A percentile compares a stretch with the other conserved stretches of the same genome.
These are phyloP conservation scores for Neonectria punicea DNA, from an alignment of 2,329 filamentous ascomycete genomes.

Conservation along the genomic window DNA sequence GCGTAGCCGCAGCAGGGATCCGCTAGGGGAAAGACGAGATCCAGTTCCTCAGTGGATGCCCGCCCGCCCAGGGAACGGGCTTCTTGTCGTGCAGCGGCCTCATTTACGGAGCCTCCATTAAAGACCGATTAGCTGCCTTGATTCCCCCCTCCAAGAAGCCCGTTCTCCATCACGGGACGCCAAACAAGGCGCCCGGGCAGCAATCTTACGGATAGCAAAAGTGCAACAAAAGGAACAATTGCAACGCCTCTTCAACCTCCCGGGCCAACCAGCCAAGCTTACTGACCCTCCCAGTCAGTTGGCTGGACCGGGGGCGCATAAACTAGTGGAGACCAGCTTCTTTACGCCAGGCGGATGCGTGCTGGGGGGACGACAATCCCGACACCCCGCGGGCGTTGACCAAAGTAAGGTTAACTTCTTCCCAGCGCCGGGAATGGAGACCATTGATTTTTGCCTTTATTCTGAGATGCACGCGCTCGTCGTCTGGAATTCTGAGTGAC, in stretches of 20 bases:
- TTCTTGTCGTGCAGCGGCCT: neutral
- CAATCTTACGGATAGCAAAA: neutral
- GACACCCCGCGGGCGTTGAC: neutral
- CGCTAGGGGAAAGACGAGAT: slow-evolving; percentile 3
- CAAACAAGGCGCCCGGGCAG: neutral
- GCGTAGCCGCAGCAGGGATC: slow-evolving; percentile 32
- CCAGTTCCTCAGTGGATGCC: slow-evolving; percentile 3
- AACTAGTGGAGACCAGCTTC: neutral
- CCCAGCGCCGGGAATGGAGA: neutral
- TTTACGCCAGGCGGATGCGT: slow-evolving; percentile 3
- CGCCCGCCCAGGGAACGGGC: neutral
- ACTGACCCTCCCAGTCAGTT: slow-evolving; percentile 1
- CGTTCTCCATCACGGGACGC: neutral
- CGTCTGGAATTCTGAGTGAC: neutral
- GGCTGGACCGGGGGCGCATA: neutral
- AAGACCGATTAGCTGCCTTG: neutral
- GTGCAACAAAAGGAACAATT: neutral
- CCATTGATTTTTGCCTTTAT: neutral
- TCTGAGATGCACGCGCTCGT: neutral
- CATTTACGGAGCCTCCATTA: slow-evolving; percentile 3
- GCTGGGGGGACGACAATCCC: neutral
- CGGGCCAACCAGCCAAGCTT: neutral
- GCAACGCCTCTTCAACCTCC: slow-evolving; percentile 5
- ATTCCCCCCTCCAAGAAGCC: neutral
- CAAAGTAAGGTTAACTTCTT: neutral